Base-by-base conservation (phyloP, 768 basidiomycete genomes). In the Pholiota microspora region DNA sequence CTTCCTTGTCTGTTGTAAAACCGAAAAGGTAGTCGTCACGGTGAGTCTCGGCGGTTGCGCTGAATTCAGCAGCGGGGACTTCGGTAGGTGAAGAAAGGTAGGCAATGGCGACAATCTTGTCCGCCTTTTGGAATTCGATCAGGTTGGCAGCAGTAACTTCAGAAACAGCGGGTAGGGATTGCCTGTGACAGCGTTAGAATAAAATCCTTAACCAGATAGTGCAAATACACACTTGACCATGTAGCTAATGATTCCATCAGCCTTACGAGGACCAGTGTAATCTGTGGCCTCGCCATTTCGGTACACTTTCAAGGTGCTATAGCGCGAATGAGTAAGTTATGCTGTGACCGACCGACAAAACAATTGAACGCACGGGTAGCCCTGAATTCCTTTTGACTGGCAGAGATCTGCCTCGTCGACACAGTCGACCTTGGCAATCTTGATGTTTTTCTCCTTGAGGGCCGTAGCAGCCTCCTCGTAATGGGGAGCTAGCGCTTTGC, bases 11-110 rank as follows among this genome's bases (percentile, higher is more conserved):
- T 51, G 86, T 86, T 54, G 85, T 77, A 45, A 89, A 69, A 71
- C 97, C 97, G 63, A 99, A 99, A 49, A 98, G 87, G 72, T 86
- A 98, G 58, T 88, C 86, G 54, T 99, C 96, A 56, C 97, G 92
- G 71, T 93, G 88, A 58, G 83, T 81, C 64, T 94, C 85, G 55
- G 97, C 96, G 56, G 84, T 77, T 5, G 81, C 83, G 62, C 79
- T 84, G 78, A 94, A 98, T 62, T 85, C 85, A 23, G 86, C 62
- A 5, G 82, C 84, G 46, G 85, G 88, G 16, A 77, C 81, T 25
- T 84, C 84, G n/a, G 87, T 82, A 13, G 85, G 64, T n/a, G 87
- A 83, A 48, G 88, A 65, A 46, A 92, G 75, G 76, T 94, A 97
- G 36, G 91, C 92, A 63, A 99, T 73, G 48, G 83, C 84, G 56